Base-by-base conservation (phyloP, 352 stramenopile species). In the Plasmopara halstedii region DNA sequence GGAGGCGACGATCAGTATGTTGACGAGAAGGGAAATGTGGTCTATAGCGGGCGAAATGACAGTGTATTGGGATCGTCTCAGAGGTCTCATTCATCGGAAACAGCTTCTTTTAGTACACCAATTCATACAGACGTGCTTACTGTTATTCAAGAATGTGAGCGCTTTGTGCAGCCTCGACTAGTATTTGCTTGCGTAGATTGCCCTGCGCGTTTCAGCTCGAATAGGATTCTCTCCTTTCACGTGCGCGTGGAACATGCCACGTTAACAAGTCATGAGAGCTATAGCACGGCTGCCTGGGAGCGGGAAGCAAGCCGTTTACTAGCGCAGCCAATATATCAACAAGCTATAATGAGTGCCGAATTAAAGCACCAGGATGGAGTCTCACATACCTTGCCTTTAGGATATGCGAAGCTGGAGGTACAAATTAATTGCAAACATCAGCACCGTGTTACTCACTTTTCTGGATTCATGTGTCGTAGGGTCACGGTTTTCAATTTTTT, bases 331-430 rank as follows among this genome's bases (percentile, higher is more conserved):
- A 56, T 63, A 11, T 62, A 70, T 18, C 75, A 87, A 46, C 64
- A 73, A 9, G 56, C 61, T 20, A 62, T 79, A 19, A 59, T 77
- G n/a, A 53, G 42, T 15, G 59, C 54, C 23, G 62, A 75, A 38
- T 42, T 65, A 22, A 69, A 67, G 26, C 53, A 70, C 21, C 49
- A 60, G 22, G 50, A 64, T 31, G 48, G 46, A 22, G 49, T 14
- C 27, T 27, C 53, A 42, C 37, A 36, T 20, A 55, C 48, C 23
- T 56, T 51, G 25, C 69, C 78, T 6, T 50, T 79, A 31, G 81
- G 73, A 8, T 93, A 84, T 43, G 81, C 77, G 15, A 90, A 90
- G 27, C 52, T 93, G 11, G 54, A 84, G 75, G 75, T 88, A 62
- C 38, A 53, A 45, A 9, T 32, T 39, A 10, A 17, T 51, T 58